Evolutionary conservation across 1,139 yeast genomes (phyloP).

Genomic region (Nadsonia commutata): DNA sequence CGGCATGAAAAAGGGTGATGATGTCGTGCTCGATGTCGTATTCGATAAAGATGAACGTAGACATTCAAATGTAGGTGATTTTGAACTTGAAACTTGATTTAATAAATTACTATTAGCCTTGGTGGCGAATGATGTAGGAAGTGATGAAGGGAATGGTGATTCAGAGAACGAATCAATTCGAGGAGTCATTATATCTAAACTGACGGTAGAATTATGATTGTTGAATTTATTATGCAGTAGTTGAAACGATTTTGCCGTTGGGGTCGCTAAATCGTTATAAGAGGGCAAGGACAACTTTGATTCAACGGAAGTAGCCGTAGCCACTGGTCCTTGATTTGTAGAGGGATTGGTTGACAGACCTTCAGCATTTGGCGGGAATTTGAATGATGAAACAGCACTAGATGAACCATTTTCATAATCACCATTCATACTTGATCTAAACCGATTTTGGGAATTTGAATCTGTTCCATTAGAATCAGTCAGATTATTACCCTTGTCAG

Average conservation of each 20-base stretch:
- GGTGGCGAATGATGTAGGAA: neutral
- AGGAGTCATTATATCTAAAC: neutral
- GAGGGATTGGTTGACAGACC: too few relatives aligned
- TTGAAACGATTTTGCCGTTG: conserved; percentile 1
- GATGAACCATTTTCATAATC: too few relatives aligned
- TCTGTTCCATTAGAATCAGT: too few relatives aligned
- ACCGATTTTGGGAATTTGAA: too few relatives aligned
- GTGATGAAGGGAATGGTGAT: neutral
- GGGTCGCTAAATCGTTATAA: neutral
- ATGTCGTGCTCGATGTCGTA: neutral
- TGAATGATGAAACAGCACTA: too few relatives aligned
- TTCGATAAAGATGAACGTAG: neutral
- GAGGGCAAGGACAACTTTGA: too few relatives aligned
- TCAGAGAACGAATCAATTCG: conserved; percentile 1
- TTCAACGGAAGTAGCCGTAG: too few relatives aligned
- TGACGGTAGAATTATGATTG: neutral
- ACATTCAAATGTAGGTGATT: neutral
- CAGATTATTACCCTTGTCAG: neutral
- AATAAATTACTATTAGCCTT: too few relatives aligned
- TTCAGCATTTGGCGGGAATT: too few relatives aligned
- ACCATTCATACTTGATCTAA: too few relatives aligned
- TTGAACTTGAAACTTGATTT: neutral
- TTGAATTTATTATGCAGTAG: too few relatives aligned
- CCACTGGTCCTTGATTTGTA: too few relatives aligned
- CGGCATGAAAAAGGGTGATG: neutral